These are phyloP conservation scores for Metschnikowia corniflorae DNA, from an alignment of 805 yeast genomes.

Conservation along the genomic window DNA sequence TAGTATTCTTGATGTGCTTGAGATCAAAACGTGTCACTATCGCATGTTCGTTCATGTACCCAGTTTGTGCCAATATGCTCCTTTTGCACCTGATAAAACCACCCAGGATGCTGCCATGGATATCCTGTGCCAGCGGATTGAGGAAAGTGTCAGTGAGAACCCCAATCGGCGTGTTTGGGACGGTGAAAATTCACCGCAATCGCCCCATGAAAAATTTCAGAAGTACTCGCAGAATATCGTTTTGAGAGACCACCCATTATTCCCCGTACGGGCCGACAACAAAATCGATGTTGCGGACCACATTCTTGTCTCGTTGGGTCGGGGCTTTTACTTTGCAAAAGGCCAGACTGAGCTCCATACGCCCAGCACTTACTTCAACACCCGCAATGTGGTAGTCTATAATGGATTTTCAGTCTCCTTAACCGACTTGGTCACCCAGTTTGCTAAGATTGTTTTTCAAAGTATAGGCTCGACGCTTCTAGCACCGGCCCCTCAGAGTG, in stretches of 20 bases:
- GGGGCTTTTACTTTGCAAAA: conserved; percentile 28
- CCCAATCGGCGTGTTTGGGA: neutral
- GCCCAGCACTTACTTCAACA: conserved; percentile 19
- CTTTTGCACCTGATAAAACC: conserved; percentile 25
- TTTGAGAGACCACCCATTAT: conserved; percentile 16
- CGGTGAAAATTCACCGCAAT: neutral
- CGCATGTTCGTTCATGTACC: conserved; percentile 50
- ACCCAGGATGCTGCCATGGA: conserved; percentile 25
- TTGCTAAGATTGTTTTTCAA: conserved; percentile 22
- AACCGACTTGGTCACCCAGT: conserved; percentile 17
- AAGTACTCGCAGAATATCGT: conserved; percentile 4
- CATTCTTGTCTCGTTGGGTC: conserved; percentile 24
- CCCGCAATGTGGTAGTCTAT: conserved; percentile 23
- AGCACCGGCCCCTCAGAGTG: conserved; percentile 22
- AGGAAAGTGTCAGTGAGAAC: neutral
- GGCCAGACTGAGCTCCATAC: conserved; percentile 14
- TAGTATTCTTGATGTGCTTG: conserved; percentile 42
- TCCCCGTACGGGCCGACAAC: conserved; percentile 25
- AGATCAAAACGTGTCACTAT: conserved; percentile 57
- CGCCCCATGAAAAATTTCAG: neutral
- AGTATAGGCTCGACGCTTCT: conserved; percentile 23
- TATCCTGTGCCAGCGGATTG: conserved; percentile 27
- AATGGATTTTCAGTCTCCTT: conserved; percentile 16
- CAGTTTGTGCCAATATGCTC: conserved; percentile 42
- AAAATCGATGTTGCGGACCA: conserved; percentile 29